Evolutionary conservation across 2,329 filamentous ascomycete species (phyloP).

Genomic region (Fusarium duplospermum): DNA sequence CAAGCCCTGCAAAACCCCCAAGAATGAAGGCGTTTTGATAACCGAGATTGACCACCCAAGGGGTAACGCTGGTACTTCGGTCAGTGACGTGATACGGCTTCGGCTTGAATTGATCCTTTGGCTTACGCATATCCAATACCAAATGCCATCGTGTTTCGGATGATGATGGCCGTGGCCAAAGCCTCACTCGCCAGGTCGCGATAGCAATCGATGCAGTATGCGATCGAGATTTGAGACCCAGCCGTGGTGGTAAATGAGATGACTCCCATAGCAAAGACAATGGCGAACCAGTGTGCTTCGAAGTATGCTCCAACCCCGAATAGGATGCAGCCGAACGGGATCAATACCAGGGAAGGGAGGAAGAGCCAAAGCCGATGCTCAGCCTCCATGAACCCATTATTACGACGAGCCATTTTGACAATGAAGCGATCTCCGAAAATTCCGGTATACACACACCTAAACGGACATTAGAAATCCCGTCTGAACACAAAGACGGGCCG

Average conservation of each 20-base stretch:
- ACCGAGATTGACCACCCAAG: slow-evolving; percentile 9
- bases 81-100: neutral
- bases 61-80: neutral
- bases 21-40: slow-evolving; percentile 16
- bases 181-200: slow-evolving; percentile 2
- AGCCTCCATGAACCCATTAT: slow-evolving; percentile 6
- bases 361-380: slow-evolving; percentile 13
- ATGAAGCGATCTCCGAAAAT: slow-evolving; percentile 6
- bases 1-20: slow-evolving; percentile 9
- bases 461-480: neutral
- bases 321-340: neutral
- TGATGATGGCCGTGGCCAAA: slow-evolving; percentile 1
- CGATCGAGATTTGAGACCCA: slow-evolving; percentile 1
- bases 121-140: slow-evolving; percentile 5
- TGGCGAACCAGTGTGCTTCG: neutral
- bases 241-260: neutral
- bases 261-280: slow-evolving; percentile 1
- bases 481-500: neutral
- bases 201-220: slow-evolving; percentile 9
- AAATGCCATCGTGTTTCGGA: slow-evolving; percentile 9
- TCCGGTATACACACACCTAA: neutral
- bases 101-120: neutral
- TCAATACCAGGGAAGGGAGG: neutral
- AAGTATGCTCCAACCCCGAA: neutral
- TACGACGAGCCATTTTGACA: neutral